Conservation (phyloP, 2,329 filamentous ascomycete species). For the Colletotrichum sansevieriae region DNA sequence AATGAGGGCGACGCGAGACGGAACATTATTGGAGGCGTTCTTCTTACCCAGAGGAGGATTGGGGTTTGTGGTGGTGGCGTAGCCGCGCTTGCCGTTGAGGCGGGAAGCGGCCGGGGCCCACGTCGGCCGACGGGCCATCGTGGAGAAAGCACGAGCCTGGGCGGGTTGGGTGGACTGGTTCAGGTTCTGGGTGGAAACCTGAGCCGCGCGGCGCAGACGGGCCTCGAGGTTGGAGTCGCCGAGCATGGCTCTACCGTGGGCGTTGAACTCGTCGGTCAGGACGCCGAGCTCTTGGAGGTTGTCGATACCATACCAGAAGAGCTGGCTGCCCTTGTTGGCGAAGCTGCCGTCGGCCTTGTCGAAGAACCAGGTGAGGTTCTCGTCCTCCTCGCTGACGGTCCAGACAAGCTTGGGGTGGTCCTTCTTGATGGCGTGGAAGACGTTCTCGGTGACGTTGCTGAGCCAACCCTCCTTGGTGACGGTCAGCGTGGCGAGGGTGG, state of each 20-base stretch:
- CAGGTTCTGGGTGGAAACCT: conserved; percentile 71
- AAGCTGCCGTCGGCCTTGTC: conserved; percentile 96
- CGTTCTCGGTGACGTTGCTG: conserved; percentile 94
- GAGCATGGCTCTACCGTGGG: conserved; percentile 87
- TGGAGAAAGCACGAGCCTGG: conserved; percentile 73
- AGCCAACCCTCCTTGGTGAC: conserved; percentile 97
- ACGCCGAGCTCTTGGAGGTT: conserved; percentile 84
- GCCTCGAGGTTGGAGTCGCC: conserved; percentile 90
- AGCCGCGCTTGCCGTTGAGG: conserved; percentile 43
- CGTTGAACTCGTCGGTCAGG: conserved; percentile 86
- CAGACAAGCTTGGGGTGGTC: conserved; percentile 92
- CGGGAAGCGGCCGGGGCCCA: conserved; percentile 44
- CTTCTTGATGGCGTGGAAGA: conserved; percentile 93
- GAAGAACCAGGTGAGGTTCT: conserved; percentile 98
- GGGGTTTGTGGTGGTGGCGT: conserved; percentile 77
- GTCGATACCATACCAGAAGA: conserved; percentile 96
- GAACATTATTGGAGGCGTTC: conserved; percentile 80
- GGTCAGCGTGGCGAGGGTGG: conserved; percentile 89
- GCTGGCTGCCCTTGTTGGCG: conserved; percentile 85
- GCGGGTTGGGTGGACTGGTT: conserved; percentile 46
- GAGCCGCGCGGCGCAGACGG: conserved; percentile 83
- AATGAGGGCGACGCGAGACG: conserved; percentile 86
- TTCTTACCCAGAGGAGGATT: conserved; percentile 92
- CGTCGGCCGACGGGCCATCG: conserved; percentile 58
- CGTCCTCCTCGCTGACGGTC: conserved; percentile 96